phyloP scores from a whole-genome alignment of 176 grass and related monocot species.

The Oryza officinalis region DNA sequence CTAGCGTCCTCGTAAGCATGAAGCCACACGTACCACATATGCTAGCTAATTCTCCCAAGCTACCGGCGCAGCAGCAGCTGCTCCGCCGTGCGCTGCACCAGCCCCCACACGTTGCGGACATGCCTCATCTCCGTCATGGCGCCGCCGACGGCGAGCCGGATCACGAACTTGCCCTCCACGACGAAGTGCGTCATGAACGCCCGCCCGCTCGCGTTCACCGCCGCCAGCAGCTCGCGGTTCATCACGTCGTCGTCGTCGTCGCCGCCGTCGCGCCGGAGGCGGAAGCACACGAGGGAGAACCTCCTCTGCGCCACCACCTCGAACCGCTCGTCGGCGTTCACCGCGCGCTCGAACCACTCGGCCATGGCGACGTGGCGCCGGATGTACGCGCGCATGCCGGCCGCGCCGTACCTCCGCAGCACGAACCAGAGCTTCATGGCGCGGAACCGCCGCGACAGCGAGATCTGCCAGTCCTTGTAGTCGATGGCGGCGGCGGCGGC shows the following conservation, averaged over 20 bases:
- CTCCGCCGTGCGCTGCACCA: constrained; percentile 29
- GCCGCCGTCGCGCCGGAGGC: constrained; percentile 1
- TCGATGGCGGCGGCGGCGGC: constrained; percentile 10
- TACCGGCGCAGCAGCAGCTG: background rate
- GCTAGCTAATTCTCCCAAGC: background rate
- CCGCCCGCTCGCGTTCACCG: constrained; percentile 43
- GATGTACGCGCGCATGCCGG: constrained; percentile 28
- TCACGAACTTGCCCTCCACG: constrained; percentile 42
- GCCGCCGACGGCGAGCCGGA: constrained; percentile 41
- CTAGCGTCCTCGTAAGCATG: too few relatives aligned
- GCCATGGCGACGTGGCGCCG: constrained; percentile 40
- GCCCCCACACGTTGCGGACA: constrained; percentile 41
- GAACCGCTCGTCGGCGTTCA: constrained; percentile 37
- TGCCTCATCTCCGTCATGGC: constrained; percentile 50
- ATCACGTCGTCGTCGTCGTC: background rate
- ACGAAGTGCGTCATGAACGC: constrained; percentile 57
- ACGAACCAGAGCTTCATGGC: constrained; percentile 48
- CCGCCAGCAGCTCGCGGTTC: constrained; percentile 44
- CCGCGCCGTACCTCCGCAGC: constrained; percentile 41
- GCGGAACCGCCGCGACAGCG: constrained; percentile 38
- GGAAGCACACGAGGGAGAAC: constrained; percentile 51
- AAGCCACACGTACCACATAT: too few relatives aligned
- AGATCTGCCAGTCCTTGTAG: constrained; percentile 66
- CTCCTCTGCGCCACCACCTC: constrained; percentile 45
- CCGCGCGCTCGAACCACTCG: constrained; percentile 47